A percentile compares a stretch with the other conserved stretches of the same genome.
phyloP scores from a whole-genome alignment of 2,329 filamentous ascomycete species.

The Bipolaris gigantea region DNA sequence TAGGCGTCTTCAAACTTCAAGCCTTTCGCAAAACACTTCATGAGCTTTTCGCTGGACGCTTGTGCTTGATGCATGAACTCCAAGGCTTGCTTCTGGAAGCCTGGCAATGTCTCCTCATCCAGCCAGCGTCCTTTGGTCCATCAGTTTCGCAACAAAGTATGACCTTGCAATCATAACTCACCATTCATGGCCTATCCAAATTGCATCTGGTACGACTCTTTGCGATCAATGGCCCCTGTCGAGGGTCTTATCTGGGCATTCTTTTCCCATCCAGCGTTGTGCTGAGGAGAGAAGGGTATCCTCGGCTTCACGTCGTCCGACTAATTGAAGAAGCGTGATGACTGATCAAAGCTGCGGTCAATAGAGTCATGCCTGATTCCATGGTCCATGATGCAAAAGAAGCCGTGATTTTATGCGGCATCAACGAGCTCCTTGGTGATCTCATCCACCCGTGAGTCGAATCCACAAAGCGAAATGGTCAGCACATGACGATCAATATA shows the following conservation, averaged over 20 bases:
- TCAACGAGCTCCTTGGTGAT: conserved; percentile 57
- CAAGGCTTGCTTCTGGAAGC: conserved; percentile 52
- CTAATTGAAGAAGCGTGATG: conserved; percentile 59
- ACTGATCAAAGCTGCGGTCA: conserved; percentile 55
- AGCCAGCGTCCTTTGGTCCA: conserved; percentile 50
- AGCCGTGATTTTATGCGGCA: conserved; percentile 62
- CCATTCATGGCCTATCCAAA: conserved; percentile 59
- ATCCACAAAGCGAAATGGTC: conserved; percentile 57
- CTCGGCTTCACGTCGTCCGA: conserved; percentile 49
- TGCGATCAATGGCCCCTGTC: conserved; percentile 61
- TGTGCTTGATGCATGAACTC: conserved; percentile 61
- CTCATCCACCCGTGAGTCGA: conserved; percentile 55
- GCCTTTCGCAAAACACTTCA: conserved; percentile 61
- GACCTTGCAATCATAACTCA: conserved; percentile 15
- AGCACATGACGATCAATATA: conserved; percentile 17
- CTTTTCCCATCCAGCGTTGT: conserved; percentile 65
- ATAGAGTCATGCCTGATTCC: conserved; percentile 55
- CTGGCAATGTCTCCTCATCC: conserved; percentile 51
- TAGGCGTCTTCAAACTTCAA: conserved; percentile 60
- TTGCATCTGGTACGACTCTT: conserved; percentile 66
- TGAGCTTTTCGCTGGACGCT: conserved; percentile 57
- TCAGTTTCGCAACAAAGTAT: neutral
- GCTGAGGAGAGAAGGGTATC: conserved; percentile 52
- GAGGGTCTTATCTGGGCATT: conserved; percentile 44
- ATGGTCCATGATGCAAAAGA: conserved; percentile 61